These are phyloP conservation scores for Pseudogymnoascus verrucosus DNA, from an alignment of 2,329 filamentous ascomycete genomes.

Conservation along the genomic window DNA sequence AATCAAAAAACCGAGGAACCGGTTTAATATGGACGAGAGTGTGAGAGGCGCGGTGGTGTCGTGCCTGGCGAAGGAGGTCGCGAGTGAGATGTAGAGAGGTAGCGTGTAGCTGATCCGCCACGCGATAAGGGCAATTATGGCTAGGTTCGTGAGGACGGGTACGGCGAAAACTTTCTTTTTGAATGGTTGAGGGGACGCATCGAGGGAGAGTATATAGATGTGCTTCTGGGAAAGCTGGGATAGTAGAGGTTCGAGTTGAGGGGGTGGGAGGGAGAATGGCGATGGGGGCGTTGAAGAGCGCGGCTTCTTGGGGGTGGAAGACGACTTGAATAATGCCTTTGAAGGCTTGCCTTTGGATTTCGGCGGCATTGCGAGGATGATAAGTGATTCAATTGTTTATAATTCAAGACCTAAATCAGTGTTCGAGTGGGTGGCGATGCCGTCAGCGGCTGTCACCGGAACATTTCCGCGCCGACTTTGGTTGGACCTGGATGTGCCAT, in stretches of 20 bases:
- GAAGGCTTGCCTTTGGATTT: neutral
- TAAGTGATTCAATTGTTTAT: neutral
- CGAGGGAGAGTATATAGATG: constrained; percentile 80
- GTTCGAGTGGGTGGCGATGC: neutral
- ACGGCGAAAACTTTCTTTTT: constrained; percentile 80
- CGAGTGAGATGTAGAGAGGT: constrained; percentile 62
- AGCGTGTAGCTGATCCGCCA: constrained; percentile 61
- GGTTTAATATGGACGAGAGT: constrained; percentile 23
- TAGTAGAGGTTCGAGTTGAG: constrained; percentile 57
- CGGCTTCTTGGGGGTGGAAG: constrained; percentile 3
- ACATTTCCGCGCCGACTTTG: constrained; percentile 8
- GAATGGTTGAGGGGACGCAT: constrained; percentile 58
- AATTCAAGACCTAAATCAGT: neutral
- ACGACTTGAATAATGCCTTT: constrained; percentile 2
- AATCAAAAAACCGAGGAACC: constrained; percentile 59
- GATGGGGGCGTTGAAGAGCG: constrained; percentile 35
- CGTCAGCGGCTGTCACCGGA: neutral
- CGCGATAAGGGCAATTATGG: constrained; percentile 54
- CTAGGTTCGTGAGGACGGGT: constrained; percentile 67
- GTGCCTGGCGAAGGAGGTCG: neutral
- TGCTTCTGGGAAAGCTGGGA: constrained; percentile 56
- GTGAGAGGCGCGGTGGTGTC: neutral
- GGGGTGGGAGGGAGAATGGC: constrained; percentile 62
- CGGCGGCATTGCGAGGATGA: constrained; percentile 2
- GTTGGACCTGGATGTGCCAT: constrained; percentile 2